A percentile compares a stretch with the other conserved stretches of the same genome.
These are phyloP conservation scores for Luffa aegyptiaca DNA, from an alignment of 306 rosid genomes.

Conservation along the genomic window DNA sequence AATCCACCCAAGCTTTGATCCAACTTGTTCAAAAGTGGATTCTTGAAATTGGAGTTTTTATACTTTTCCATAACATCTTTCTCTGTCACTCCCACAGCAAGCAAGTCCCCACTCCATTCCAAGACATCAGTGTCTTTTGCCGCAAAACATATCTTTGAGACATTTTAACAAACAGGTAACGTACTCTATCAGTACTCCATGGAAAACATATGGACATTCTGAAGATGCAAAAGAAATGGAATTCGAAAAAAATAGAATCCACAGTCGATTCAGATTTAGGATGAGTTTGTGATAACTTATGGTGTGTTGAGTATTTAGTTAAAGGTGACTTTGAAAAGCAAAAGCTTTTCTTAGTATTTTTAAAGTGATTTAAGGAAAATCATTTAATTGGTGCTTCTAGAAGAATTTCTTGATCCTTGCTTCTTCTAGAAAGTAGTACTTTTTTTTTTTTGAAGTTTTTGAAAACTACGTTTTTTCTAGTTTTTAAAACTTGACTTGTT, in stretches of 20 bases:
- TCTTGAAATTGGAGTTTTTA: conserved; percentile 46
- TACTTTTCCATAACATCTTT: conserved; percentile 50
- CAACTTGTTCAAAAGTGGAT: conserved; percentile 57
- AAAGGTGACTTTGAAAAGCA: not conserved
- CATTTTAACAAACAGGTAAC: conserved; percentile 32
- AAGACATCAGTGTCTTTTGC: conserved; percentile 54
- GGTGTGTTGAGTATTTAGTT: not conserved
- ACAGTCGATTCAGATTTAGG: too few species aligned
- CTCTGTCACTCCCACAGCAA: conserved; percentile 83
- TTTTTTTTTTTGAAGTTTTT: too few species aligned
- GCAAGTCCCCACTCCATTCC: conserved; percentile 88
- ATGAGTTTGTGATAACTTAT: too few species aligned
- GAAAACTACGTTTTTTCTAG: too few species aligned
- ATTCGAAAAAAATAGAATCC: too few species aligned
- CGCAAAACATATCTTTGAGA: conserved; percentile 44
- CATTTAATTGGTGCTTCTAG: not conserved
- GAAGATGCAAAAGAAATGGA: not conserved
- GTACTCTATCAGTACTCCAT: conserved; percentile 16
- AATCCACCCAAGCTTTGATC: conserved; percentile 73
- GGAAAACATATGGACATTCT: not conserved
- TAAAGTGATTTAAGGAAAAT: not conserved
- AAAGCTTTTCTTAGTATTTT: not conserved
- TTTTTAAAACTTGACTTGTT: too few species aligned
- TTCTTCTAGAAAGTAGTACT: too few species aligned
- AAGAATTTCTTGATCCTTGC: not conserved